phyloP scores from a whole-genome alignment of 2,329 filamentous ascomycete species.

The Xylaria sp. region DNA sequence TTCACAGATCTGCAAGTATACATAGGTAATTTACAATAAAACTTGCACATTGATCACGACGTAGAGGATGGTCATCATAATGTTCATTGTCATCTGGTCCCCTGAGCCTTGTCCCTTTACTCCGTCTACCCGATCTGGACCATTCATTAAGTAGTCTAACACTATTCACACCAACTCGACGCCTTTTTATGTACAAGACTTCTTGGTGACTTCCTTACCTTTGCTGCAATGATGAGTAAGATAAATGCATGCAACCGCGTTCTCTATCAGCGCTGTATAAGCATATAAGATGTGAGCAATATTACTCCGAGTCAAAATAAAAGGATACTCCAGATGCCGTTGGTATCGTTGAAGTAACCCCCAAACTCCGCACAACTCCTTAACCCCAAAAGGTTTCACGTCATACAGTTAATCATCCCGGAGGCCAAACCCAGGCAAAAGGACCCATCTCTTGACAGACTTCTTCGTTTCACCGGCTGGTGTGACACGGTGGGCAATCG shows the following conservation, averaged over 20 bases:
- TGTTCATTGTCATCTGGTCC: conserved; percentile 24
- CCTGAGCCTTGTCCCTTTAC: conserved; percentile 13
- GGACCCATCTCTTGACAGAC: conserved; percentile 64
- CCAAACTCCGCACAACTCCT: conserved; percentile 28
- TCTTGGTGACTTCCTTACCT: neutral
- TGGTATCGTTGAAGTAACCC: conserved; percentile 32
- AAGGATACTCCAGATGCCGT: conserved; percentile 21
- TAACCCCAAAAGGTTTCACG: neutral
- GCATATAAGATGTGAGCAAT: conserved; percentile 17
- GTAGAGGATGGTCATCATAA: conserved; percentile 9
- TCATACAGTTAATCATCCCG: conserved; percentile 4
- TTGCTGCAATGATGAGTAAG: conserved; percentile 10
- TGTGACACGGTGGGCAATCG: conserved; percentile 69
- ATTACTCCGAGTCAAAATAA: conserved; percentile 8
- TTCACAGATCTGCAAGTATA: no score
- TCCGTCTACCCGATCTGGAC: conserved; percentile 9
- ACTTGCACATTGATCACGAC: no score
- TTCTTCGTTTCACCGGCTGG: conserved; percentile 61
- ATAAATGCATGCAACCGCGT: conserved; percentile 1
- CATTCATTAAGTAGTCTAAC: neutral
- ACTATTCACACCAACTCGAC: conserved; percentile 5
- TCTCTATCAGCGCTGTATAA: conserved; percentile 13
- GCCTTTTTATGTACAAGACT: conserved; percentile 26
- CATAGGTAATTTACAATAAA: no score
- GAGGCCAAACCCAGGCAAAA: conserved; percentile 39